These are phyloP conservation scores for Penicillium chermesinum DNA, from an alignment of 495 filamentous ascomycete genomes.

Conservation along the genomic window DNA sequence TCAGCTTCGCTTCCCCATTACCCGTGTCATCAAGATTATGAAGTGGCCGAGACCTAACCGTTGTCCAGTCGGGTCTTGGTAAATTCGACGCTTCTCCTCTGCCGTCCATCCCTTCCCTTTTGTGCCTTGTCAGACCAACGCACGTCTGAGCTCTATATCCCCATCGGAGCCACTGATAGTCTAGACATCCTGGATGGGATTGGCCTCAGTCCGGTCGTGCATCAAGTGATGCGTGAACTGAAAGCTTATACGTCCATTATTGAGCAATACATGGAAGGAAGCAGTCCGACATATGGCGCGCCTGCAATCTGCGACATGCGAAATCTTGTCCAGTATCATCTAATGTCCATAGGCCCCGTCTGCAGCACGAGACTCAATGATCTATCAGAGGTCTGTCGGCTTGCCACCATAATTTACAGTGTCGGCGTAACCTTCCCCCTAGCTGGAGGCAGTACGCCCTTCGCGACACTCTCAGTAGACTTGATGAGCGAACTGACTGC, in stretches of 20 bases:
- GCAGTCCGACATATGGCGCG: neutral
- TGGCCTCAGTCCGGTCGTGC: neutral
- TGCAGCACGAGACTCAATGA: neutral
- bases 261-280: neutral
- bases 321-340: neutral
- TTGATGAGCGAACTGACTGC: neutral
- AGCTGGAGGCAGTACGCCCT: neutral
- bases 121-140: neutral
- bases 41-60: neutral
- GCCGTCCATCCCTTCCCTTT: neutral
- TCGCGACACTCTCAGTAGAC: neutral
- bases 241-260: neutral
- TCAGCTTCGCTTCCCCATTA: too few relatives aligned
- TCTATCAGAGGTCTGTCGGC: neutral
- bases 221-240: neutral
- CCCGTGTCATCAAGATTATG: neutral
- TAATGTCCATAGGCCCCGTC: neutral
- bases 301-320: neutral
- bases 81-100: neutral
- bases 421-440: constrained; percentile 2
- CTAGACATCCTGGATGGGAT: neutral
- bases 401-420: constrained; percentile 1
- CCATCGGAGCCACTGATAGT: neutral
- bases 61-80: neutral
- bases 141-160: neutral